phyloP scores from a whole-genome alignment of 2,329 filamentous ascomycete genomes.

The Tricladium varicosporioides region DNA sequence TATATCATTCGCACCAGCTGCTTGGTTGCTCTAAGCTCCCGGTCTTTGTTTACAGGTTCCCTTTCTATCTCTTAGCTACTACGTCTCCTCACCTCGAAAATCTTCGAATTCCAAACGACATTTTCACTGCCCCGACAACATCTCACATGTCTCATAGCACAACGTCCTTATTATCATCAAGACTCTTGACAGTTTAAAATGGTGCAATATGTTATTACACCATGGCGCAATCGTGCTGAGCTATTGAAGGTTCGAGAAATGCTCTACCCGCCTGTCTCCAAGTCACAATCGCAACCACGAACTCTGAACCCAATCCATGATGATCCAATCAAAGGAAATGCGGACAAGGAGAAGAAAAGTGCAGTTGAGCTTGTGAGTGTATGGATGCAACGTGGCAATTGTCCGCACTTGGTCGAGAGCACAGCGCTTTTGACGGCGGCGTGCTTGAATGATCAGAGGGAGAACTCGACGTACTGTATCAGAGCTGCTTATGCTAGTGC shows the following conservation, averaged over 20 bases:
- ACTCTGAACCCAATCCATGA: no score
- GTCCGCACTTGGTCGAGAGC: conserved; percentile 77
- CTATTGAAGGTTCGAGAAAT: conserved; percentile 63
- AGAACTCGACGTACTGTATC: conserved; percentile 50
- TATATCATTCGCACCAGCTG: no score
- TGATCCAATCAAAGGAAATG: conserved; percentile 50
- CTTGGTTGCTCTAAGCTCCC: no score
- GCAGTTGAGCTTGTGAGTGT: conserved; percentile 57
- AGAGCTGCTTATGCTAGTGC: conserved; percentile 71
- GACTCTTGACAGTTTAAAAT: conserved; percentile 38
- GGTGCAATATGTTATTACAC: conserved; percentile 71
- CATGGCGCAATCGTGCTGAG: conserved; percentile 66
- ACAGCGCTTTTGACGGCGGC: conserved; percentile 72
- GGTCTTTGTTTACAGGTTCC: no score
- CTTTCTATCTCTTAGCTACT: no score
- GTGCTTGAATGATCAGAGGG: conserved; percentile 57
- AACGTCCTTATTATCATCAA: background rate
- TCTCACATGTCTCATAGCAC: no score
- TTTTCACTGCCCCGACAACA: no score
- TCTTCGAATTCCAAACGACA: background rate
- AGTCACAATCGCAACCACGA: no score
- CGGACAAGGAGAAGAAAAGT: conserved; percentile 37
- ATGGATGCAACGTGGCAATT: conserved; percentile 71
- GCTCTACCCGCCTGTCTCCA: conserved; percentile 50
- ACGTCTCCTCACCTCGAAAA: no score